phyloP scores from a whole-genome alignment of 1,284 basidiomycete species.

The Cutaneotrichosporon curvatum region DNA sequence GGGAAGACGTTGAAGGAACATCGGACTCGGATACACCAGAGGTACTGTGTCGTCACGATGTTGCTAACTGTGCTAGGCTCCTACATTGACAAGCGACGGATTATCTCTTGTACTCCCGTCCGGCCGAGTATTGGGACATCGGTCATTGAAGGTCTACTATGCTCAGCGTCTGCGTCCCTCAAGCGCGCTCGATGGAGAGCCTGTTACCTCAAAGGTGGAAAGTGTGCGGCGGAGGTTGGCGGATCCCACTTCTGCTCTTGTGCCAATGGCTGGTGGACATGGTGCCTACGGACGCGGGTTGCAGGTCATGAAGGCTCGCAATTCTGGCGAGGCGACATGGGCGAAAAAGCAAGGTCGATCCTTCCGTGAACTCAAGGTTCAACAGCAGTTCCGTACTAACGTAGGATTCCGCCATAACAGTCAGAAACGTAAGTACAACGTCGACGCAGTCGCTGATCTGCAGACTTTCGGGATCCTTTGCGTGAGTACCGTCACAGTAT shows the following conservation, averaged over 20 bases:
- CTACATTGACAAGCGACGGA: conserved; percentile 47
- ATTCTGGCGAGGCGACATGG: conserved; percentile 86
- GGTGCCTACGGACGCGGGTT: conserved; percentile 74
- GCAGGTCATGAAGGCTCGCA: conserved; percentile 81
- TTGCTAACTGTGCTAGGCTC: conserved; percentile 40
- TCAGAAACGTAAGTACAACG: conserved; percentile 60
- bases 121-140: conserved; percentile 85
- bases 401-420: conserved; percentile 60
- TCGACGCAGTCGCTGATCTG: neutral
- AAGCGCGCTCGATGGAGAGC: conserved; percentile 49
- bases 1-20: conserved; percentile 36
- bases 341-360: conserved; percentile 81
- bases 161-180: conserved; percentile 61
- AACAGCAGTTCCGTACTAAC: conserved; percentile 78
- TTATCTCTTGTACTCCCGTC: conserved; percentile 93
- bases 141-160: conserved; percentile 80
- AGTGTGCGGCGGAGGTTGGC: conserved; percentile 65
- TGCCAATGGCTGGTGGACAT: conserved; percentile 76
- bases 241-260: conserved; percentile 72
- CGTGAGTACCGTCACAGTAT: conserved; percentile 19
- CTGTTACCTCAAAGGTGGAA: conserved; percentile 48
- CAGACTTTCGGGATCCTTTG: conserved; percentile 56
- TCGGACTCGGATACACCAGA: no score
- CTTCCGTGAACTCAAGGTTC: conserved; percentile 70
- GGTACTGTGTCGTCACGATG: no score